Percentiles rank a stretch among this genome's conserved stretches.
Evolutionary conservation across 192 early-diverging fungal genomes (phyloP).

Genomic region (Diversispora eburnea): DNA sequence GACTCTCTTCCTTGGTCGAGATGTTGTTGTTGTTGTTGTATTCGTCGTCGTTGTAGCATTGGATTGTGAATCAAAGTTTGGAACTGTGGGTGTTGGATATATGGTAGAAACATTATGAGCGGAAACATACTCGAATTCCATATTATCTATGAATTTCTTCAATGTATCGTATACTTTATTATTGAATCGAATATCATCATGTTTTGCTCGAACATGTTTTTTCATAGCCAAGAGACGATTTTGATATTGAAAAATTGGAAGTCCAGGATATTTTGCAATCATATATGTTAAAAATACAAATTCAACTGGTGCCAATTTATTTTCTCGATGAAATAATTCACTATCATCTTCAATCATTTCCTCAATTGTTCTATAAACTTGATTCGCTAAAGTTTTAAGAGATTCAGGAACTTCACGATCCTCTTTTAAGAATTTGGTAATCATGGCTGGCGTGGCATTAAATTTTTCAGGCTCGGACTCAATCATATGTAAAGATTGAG

Average conservation of each 20-base stretch:
- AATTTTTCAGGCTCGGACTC: conserved; percentile 22
- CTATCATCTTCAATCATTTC: conserved; percentile 24
- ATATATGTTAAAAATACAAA: conserved; percentile 24
- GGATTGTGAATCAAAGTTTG: too few species aligned
- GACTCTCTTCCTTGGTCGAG: too few species aligned
- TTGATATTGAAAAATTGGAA: conserved; percentile 26
- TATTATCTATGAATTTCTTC: conserved; percentile 22
- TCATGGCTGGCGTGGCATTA: conserved; percentile 17
- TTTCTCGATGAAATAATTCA: conserved; percentile 22
- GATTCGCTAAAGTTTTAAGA: not conserved
- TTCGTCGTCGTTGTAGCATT: too few species aligned
- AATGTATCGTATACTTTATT: conserved; percentile 21
- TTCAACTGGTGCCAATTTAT: conserved; percentile 24
- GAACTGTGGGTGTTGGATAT: not conserved
- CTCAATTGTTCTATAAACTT: conserved; percentile 17
- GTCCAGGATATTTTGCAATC: conserved; percentile 15
- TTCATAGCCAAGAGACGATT: conserved; percentile 24
- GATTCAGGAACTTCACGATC: conserved; percentile 21
- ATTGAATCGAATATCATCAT: conserved; percentile 27
- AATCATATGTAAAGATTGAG: conserved; percentile 29
- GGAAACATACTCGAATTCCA: conserved; percentile 13
- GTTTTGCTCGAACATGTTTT: conserved; percentile 19
- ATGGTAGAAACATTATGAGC: not conserved
- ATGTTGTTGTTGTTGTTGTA: too few species aligned
- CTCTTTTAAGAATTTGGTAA: conserved; percentile 21